Conservation (phyloP, 306 rosid genomes). For the Luffa acutangula region DNA sequence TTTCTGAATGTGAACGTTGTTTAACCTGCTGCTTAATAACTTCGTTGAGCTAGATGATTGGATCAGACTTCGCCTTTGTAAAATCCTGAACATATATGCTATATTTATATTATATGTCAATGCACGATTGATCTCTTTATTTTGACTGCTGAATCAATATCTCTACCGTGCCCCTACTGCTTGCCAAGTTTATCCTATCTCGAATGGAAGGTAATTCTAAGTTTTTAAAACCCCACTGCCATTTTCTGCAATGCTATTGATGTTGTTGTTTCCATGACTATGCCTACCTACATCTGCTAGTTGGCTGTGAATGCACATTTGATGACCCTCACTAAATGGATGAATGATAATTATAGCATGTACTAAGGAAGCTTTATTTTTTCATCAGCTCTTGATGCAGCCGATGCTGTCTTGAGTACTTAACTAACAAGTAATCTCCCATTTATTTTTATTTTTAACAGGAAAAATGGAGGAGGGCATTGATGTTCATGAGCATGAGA, state of each 20-base stretch:
- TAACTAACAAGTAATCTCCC: background rate
- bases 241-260: background rate
- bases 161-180: background rate
- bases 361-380: background rate
- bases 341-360: background rate
- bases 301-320: background rate
- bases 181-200: background rate
- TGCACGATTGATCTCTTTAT: background rate
- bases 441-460: conserved; percentile 11
- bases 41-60: background rate
- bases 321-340: background rate
- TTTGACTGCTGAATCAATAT: background rate
- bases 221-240: background rate
- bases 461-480: conserved; percentile 30
- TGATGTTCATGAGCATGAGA: conserved; percentile 34
- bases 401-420: background rate
- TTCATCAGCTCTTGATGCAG: background rate
- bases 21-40: background rate
- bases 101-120: background rate
- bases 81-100: background rate
- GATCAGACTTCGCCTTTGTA: background rate
- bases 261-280: background rate
- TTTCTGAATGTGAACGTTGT: background rate
- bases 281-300: background rate
- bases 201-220: background rate